phyloP scores from a whole-genome alignment of 148 eudicot species.

The Linanthus parryae region DNA sequence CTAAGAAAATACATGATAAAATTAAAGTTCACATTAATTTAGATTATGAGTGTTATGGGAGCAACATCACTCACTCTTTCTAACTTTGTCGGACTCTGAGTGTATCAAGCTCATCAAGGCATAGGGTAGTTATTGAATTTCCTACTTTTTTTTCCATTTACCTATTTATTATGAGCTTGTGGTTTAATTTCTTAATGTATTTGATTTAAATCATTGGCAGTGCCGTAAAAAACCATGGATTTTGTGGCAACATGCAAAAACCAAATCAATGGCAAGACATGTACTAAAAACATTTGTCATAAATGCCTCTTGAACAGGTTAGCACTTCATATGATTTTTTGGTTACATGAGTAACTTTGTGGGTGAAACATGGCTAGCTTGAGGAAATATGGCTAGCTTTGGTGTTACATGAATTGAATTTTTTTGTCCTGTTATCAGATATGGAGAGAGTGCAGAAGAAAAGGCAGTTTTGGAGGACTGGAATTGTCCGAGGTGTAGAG shows the following conservation, averaged over 20 bases:
- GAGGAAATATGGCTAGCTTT: neutral
- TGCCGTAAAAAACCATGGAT: constrained; percentile 80
- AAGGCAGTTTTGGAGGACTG: constrained; percentile 44
- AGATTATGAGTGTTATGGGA: neutral
- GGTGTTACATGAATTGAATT: neutral
- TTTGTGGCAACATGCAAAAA: constrained; percentile 71
- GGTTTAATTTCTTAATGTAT: constrained; percentile 5
- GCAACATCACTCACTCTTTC: neutral
- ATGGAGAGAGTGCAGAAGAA: constrained; percentile 83
- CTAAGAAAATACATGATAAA: too few relatives aligned
- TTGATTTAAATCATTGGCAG: constrained; percentile 21
- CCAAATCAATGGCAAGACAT: constrained; percentile 43
- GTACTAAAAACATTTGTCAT: constrained; percentile 57
- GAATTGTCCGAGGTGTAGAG: constrained; percentile 87
- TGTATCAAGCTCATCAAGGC: too few relatives aligned
- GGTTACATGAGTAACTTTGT: neutral
- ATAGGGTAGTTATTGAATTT: too few relatives aligned
- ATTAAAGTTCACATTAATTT: too few relatives aligned
- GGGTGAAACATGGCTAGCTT: neutral
- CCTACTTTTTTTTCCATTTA: too few relatives aligned
- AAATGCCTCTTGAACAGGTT: constrained; percentile 88
- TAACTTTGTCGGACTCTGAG: neutral
- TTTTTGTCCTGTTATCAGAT: constrained; percentile 29
- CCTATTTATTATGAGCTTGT: too few relatives aligned
- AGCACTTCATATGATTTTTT: neutral